Conservation (phyloP, 345 rosid genomes). For the Dovyalis caffra region DNA sequence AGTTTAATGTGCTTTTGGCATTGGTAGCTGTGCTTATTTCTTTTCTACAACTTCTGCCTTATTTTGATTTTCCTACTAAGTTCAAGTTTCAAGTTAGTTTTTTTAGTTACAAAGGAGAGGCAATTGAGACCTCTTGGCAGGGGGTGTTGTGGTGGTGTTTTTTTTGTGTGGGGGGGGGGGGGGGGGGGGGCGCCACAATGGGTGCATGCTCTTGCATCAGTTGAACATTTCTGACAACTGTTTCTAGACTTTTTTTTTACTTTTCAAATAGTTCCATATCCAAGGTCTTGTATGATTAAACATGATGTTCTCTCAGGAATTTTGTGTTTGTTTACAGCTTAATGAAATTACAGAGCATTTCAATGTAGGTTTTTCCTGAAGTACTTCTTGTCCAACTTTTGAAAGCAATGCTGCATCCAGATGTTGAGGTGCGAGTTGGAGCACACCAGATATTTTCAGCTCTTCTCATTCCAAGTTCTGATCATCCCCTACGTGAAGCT, state of each 20-base stretch:
- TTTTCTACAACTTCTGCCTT: background rate
- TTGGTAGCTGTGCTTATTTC: background rate
- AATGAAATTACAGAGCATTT: background rate
- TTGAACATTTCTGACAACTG: background rate
- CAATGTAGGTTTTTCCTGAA: slow-evolving; percentile 73
- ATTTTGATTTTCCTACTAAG: background rate
- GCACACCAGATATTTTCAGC: slow-evolving; percentile 82
- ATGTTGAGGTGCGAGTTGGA: slow-evolving; percentile 77
- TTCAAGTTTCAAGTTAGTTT: background rate
- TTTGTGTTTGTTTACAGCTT: slow-evolving; percentile 9
- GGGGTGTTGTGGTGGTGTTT: too few species aligned
- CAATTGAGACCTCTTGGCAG: too few species aligned
- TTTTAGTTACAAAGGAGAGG: too few species aligned
- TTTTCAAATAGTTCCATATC: background rate
- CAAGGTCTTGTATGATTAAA: background rate
- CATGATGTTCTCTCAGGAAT: background rate
- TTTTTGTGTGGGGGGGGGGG: too few species aligned
- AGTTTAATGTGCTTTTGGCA: background rate
- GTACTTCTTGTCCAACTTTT: slow-evolving; percentile 74
- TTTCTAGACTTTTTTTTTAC: background rate
- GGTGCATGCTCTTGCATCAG: background rate
- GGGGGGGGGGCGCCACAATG: too few species aligned
- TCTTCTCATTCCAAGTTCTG: slow-evolving; percentile 69
- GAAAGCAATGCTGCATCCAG: slow-evolving; percentile 85
- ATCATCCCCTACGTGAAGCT: slow-evolving; percentile 45